Evolutionary conservation across 441 rosid species (phyloP), one percentile per base, ranked within the genome.

Genomic region (Brassica hybrid): DNA sequence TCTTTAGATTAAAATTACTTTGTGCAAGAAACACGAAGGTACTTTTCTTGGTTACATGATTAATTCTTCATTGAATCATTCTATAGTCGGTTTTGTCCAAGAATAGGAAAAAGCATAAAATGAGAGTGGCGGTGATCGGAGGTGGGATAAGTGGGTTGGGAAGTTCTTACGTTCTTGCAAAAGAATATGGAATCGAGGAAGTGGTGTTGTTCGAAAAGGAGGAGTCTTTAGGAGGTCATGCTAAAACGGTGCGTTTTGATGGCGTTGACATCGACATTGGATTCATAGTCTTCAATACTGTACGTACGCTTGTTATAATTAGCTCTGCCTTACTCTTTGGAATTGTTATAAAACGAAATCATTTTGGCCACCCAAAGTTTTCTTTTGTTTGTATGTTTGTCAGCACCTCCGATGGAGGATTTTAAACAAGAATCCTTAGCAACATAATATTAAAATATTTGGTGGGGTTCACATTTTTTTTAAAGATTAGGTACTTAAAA

Each of bases 51-150:
- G 45, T n/a, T 38, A 17, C 21, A 14, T 63, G 60, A 56, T 56
- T 17, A 36, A 30, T 14, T 12, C 65, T 60, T 60, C 65, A 60
- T 23, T 62, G 43, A 27, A 16, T 41, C 36, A 43, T 43, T 50
- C 13, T 45, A 18, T 36, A 10, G 27, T 64, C 13, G 23, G 6
- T 32, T 65, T 65, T 65, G 30, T 65, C 17, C 11, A 41, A 12
- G 69, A 65, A 45, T 38, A 65, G 69, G 57, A 16, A 54, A 6
- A 19, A 19, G 18, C 6, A 48, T n/a, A 48, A 76, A 21, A 88
- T 85, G 94, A 88, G 75, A 62, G 88, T 85, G 23, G 94, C 91
- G 1, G 96, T 92, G 83, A 62, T 92, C 16, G 97, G 97, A 36
- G 87, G 57, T 0, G 94, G 97, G 79, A 84, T 90, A 6, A 89